phyloP scores from a whole-genome alignment of 2,329 filamentous ascomycete species.

The Cladobotryum mycophilum region DNA sequence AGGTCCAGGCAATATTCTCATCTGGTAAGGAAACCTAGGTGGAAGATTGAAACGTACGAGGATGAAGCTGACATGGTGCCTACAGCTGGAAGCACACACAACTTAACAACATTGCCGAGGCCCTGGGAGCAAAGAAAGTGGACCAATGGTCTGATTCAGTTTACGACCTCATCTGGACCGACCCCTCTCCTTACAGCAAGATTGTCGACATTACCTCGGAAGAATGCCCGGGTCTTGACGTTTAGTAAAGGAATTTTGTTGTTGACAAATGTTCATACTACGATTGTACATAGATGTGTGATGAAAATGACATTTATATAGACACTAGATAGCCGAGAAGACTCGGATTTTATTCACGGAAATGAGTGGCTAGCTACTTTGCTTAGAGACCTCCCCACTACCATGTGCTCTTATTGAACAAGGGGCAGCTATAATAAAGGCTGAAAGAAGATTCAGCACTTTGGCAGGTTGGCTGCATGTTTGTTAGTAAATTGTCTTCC shows the following conservation, averaged over 20 bases:
- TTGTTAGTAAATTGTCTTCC: neutral
- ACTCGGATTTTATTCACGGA: neutral
- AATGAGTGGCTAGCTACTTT: neutral
- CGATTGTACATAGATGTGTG: neutral
- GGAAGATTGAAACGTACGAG: neutral
- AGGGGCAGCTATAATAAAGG: too few relatives aligned
- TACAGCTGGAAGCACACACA: slow-evolving; percentile 51
- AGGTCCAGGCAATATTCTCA: slow-evolving; percentile 50
- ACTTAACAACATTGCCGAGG: slow-evolving; percentile 44
- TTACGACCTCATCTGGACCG: slow-evolving; percentile 53
- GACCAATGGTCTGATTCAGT: slow-evolving; percentile 44
- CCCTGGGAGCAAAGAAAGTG: slow-evolving; percentile 44
- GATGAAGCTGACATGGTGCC: neutral
- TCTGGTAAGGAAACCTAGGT: slow-evolving; percentile 34
- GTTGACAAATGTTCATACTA: too few relatives aligned
- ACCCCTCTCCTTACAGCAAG: slow-evolving; percentile 41
- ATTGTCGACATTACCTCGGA: slow-evolving; percentile 44
- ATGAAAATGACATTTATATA: neutral
- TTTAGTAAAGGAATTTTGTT: neutral
- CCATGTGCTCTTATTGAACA: too few relatives aligned
- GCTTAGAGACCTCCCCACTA: neutral
- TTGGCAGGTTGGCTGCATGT: neutral
- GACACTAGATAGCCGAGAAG: neutral
- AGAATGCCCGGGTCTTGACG: slow-evolving; percentile 48
- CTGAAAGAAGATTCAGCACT: neutral